Evolutionary conservation across 2,329 filamentous ascomycete genomes (phyloP).

Genomic region (Penicillium frequentans): DNA sequence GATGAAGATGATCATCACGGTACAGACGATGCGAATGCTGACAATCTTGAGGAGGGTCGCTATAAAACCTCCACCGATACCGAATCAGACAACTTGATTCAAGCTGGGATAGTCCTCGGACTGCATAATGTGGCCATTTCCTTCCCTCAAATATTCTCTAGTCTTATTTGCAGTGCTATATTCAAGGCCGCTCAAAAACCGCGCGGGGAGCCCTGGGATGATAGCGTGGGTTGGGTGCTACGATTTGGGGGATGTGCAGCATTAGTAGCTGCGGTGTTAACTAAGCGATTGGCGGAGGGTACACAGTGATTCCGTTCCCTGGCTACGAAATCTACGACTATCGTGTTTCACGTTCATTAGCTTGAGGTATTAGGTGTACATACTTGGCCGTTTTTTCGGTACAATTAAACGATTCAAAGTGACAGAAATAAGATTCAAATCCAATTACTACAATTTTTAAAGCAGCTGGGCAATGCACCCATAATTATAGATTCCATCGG

Average conservation of each 20-base stretch:
- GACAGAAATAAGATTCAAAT: too few relatives aligned
- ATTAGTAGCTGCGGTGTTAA: constrained; percentile 72
- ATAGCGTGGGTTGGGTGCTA: constrained; percentile 82
- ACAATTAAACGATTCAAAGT: too few relatives aligned
- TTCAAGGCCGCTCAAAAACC: constrained; percentile 87
- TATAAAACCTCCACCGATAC: constrained; percentile 20
- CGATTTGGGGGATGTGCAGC: constrained; percentile 80
- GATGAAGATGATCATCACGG: constrained; percentile 7
- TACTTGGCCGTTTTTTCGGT: too few relatives aligned
- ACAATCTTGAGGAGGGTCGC: constrained; percentile 30
- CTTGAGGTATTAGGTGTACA: too few relatives aligned
- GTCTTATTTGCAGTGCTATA: constrained; percentile 76
- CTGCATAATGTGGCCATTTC: constrained; percentile 96
- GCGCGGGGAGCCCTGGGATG: constrained; percentile 77
- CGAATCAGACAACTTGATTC: constrained; percentile 60
- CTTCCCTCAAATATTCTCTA: constrained; percentile 87
- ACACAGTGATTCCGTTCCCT: constrained; percentile 2
- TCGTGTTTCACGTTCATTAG: too few relatives aligned
- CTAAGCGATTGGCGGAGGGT: constrained; percentile 66
- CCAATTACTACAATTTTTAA: too few relatives aligned
- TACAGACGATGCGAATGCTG: background rate
- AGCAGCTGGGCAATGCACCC: too few relatives aligned
- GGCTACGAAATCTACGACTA: too few relatives aligned
- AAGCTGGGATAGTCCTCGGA: constrained; percentile 86
- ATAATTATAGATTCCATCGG: too few relatives aligned